Evolutionary conservation across 192 early-diverging fungal genomes (phyloP), one percentile per base, ranked within the genome.

Genomic region (Kappamyces sp.): DNA sequence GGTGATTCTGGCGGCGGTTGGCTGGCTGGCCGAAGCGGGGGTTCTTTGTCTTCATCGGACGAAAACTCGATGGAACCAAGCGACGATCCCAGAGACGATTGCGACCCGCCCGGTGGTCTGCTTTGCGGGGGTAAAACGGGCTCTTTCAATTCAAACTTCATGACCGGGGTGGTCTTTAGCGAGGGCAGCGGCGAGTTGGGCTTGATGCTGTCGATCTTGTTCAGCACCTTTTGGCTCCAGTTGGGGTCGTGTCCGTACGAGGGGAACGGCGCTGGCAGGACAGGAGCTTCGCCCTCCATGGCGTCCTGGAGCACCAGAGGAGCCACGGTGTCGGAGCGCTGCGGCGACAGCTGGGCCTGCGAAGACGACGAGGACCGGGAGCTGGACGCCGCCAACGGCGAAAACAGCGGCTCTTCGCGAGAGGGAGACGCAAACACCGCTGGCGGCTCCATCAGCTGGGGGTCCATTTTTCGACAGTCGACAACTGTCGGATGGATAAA

Each of bases 401-500:
- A 51, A 51, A 39, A 51, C 14, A 65, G 62, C 22, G 54, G 12
- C 8, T 63, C 12, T 22, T 11, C 12, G 39, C 12, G 34, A 37
- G 8, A 52, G 8, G 14, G 59, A 12, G 14, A 22, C 12, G 60
- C 59, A 64, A 12, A 55, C 29, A 9, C 9, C 7, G 6, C 30
- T 60, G 9, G 9, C 53, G 7, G 5, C 8, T 32, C 29, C 49
- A 60, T 33, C 49, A 41, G 53, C 5, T 32, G 4, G 31, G 7
- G 35, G 3, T 53, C 51, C 3, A 53, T 4, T 15, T 53, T 7
- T 33, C 51, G 35, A 53, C 5, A 7, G 2, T 71, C 54, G 6
- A 63, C 63, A 1, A 91, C 72, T 5, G 83, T 84, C 4, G 85
- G 84, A 57, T 94, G 89, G 60, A 77, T 81, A 59, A 99, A 97